Conservation (phyloP, 2,329 filamentous ascomycete species). For the Ophiocordyceps robertsii region DNA sequence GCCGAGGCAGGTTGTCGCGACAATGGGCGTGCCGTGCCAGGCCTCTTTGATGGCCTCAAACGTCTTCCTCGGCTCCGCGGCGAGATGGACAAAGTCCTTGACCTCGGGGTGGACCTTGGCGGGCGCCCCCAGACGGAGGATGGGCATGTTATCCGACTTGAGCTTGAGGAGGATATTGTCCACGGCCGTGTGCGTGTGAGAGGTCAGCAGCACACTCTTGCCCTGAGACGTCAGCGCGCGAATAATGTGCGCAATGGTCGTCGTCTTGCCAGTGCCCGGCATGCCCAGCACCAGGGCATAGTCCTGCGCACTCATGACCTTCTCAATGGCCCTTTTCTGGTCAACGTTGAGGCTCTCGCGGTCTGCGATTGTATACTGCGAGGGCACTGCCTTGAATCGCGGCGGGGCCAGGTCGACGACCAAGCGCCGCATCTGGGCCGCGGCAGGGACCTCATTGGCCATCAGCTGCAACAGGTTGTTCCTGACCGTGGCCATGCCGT, state of each 20-base stretch:
- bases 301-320: conserved; percentile 90
- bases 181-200: conserved; percentile 93
- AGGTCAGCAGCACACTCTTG: conserved; percentile 86
- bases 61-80: conserved; percentile 56
- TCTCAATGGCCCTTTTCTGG: conserved; percentile 74
- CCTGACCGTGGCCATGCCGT: conserved; percentile 87
- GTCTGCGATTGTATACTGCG: conserved; percentile 48
- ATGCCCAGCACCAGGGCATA: conserved; percentile 97
- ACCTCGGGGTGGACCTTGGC: conserved; percentile 85
- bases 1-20: conserved; percentile 88
- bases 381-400: conserved; percentile 53
- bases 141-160: conserved; percentile 59
- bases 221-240: conserved; percentile 75
- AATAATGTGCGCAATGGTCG: conserved; percentile 95
- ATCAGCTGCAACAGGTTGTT: conserved; percentile 93
- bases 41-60: conserved; percentile 74
- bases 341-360: conserved; percentile 69
- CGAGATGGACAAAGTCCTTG: conserved; percentile 69
- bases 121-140: conserved; percentile 72
- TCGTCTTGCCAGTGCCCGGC: conserved; percentile 97
- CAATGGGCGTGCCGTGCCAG: conserved; percentile 77
- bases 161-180: conserved; percentile 97
- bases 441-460: conserved; percentile 60
- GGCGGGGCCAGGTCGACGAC: conserved; percentile 69
- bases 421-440: conserved; percentile 59